Base-by-base conservation (phyloP, 108 stramenopile species). In the Skeletonema grethae region DNA sequence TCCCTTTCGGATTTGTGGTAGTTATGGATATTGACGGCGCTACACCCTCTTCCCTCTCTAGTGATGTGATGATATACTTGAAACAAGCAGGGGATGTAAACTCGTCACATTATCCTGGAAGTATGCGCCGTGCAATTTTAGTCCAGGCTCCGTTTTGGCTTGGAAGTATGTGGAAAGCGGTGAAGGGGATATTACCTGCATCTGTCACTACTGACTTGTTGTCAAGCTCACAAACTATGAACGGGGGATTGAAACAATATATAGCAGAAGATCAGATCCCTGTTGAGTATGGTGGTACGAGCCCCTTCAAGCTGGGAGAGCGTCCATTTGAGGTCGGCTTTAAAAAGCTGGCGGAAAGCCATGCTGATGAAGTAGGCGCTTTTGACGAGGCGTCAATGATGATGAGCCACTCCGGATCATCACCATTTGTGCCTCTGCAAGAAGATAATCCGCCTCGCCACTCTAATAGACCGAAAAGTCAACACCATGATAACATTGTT, bases 231-330 rank as follows among this genome's bases (percentile, higher is more conserved):
- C 60, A 84, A 36, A 82, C 72, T 13, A 45, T 84, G 56, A 70
- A 75, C 9, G 83, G 77, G 11, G 65, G 86, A 20, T 59, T 71
- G 29, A 82, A 86, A 22, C 53, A 66, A 53, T 85, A 80, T 55
- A 86, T 89, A 41, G 88, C 86, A 30, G 85, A 85, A 70, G 79
- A 83, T 61, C 82, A 86, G 32, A 86, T 86, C 45, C 85, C 88
- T 48, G 41, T 36, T 48, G 84, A 85, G 55, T 89, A 85, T 59
- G 88, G 88, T 16, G 88, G 88, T 2, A 74, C 58, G 13, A 79
- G 77, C 61, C 84, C 75, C 2, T 89, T 77, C 62, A 57, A 46
- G 50, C 61, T 86, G 24, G 88, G 81, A 39, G 73, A 85, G 48
- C 88, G 86, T 61, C 88, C 88, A 12, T 89, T 82, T 34, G 85